Evolutionary conservation across 768 basidiomycete genomes (phyloP), one percentile per base, ranked within the genome.

Genomic region (Naganishia randhawae): DNA sequence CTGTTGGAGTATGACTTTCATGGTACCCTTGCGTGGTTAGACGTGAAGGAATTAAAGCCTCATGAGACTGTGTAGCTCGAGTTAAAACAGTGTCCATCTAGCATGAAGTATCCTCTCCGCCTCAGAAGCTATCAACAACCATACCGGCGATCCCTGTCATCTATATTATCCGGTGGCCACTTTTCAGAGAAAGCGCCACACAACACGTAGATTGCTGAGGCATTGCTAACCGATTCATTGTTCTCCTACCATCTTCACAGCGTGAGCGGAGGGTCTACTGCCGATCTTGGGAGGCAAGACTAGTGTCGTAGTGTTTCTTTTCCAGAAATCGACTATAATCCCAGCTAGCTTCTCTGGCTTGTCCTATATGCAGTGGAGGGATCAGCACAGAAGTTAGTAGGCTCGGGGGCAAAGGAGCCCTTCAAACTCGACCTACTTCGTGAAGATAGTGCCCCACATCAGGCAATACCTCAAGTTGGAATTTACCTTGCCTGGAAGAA

Each of bases 361-460:
- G 75, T 99, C 95, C 90, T 96, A 75, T 11, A 45, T 35, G 50
- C 10, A 39, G n/a, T n/a, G 50, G 64, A 10, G 37, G 13, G 41
- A 14, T 51, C 19, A 16, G 17, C 37, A n/a, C 10, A 41, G 32
- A 51, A 39, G 22, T 63, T 25, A 50, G 37, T n/a, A 48, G 19
- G 17, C 45, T 51, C 10, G 52, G 0, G 65, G 25, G 1, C 25
- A 10, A 27, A 29, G n/a, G 35, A 41, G 27, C 65, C 5, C 8
- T 32, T n/a, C 1, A 22, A 25, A 42, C 14, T 17, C 1, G 14
- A 76, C 85, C 51, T 65, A 92, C 92, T 84, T 97, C 95, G 52
- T 98, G 95, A 27, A 99, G 77, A 82, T 96, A 90, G 76, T 99
- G 96, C 0, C 96, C 95, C 0, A 91, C 91, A 37, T 87, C 86